Evolutionary conservation across 75 land plant genomes (phyloP).

Genomic region (Cryptomeria japonica): DNA sequence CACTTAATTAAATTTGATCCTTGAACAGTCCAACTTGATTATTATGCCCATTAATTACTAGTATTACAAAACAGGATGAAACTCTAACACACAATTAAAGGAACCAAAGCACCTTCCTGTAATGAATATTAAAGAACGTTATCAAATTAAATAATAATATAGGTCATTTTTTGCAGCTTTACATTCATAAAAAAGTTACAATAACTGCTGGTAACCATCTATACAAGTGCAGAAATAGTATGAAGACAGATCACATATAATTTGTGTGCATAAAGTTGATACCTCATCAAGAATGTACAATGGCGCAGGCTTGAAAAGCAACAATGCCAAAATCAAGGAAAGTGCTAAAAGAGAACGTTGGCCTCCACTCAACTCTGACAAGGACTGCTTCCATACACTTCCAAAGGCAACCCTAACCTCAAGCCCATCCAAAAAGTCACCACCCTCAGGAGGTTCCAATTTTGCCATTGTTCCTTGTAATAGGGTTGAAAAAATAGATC

Average conservation of each 20-base stretch:
- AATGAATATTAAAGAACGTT: neutral
- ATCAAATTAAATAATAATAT: neutral
- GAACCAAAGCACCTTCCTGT: neutral
- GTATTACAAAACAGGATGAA: neutral
- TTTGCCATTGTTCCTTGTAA: constrained; percentile 94
- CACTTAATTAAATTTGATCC: neutral
- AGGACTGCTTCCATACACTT: constrained; percentile 96
- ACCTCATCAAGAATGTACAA: constrained; percentile 99
- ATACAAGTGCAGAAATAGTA: neutral
- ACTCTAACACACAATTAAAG: neutral
- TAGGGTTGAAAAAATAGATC: constrained; percentile 92
- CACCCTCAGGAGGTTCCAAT: constrained; percentile 95
- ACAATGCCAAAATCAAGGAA: constrained; percentile 90
- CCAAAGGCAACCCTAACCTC: constrained; percentile 99
- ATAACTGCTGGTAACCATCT: neutral
- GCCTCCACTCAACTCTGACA: constrained; percentile 98
- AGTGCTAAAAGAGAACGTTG: constrained; percentile 95
- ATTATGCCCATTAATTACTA: neutral
- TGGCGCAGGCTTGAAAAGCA: constrained; percentile 97
- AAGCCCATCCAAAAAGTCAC: constrained; percentile 86
- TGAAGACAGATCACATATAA: neutral
- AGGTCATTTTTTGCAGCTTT: neutral
- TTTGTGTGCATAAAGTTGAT: neutral
- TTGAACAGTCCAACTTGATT: neutral
- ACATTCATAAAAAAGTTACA: neutral